phyloP scores from a whole-genome alignment of 2,329 filamentous ascomycete species.

The Rhynchosporium agropyri region DNA sequence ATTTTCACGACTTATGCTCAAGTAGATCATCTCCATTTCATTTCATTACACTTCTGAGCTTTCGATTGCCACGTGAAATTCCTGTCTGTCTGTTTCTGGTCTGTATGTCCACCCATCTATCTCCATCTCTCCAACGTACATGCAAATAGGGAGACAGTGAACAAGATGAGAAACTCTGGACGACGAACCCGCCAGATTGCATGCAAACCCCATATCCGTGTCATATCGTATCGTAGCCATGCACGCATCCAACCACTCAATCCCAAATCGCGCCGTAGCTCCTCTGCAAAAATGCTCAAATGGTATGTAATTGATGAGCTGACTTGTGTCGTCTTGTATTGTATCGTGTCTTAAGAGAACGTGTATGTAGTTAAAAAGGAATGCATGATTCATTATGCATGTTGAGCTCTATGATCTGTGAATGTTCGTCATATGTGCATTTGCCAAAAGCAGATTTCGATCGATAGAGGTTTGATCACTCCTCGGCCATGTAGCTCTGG shows the following conservation, averaged over 20 bases:
- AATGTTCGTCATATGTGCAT: slow-evolving; percentile 11
- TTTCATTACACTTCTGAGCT: too few relatives aligned
- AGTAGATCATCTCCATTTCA: too few relatives aligned
- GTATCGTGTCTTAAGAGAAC: slow-evolving; percentile 8
- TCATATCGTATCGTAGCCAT: slow-evolving; percentile 3
- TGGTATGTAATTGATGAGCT: slow-evolving; percentile 1
- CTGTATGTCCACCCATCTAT: not conserved
- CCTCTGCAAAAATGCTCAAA: slow-evolving; percentile 9
- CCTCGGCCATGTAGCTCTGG: slow-evolving; percentile 31
- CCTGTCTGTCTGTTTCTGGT: not conserved
- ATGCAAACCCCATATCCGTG: slow-evolving; percentile 4
- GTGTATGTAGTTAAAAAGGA: not conserved
- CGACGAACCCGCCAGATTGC: slow-evolving; percentile 8
- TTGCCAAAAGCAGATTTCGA: not conserved
- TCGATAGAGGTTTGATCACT: not conserved
- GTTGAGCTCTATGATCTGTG: not conserved
- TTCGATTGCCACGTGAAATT: not conserved
- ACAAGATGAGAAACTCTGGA: slow-evolving; percentile 1
- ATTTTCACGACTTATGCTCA: too few relatives aligned
- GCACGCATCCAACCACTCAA: not conserved
- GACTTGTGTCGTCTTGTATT: not conserved
- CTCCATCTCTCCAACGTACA: not conserved
- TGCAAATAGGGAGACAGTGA: not conserved
- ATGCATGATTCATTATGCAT: not conserved
- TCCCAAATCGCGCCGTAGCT: not conserved